phyloP scores from a whole-genome alignment of 2,329 filamentous ascomycete genomes.

The Neopestalotiopsis sp. region DNA sequence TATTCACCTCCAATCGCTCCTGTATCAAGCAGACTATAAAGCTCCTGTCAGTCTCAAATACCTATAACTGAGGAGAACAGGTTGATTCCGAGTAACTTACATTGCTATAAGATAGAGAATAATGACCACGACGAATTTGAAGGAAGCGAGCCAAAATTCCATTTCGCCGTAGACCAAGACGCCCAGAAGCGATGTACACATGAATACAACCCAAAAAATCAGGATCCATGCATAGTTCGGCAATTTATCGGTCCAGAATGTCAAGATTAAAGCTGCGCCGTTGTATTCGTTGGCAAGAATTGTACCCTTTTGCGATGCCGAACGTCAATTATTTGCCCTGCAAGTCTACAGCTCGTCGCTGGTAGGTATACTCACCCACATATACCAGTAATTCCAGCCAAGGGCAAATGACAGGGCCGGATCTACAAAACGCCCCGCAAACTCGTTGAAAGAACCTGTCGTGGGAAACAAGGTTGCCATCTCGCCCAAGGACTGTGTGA shows the following conservation, averaged over 20 bases:
- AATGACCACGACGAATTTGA: conserved; percentile 32
- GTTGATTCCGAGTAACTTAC: conserved; percentile 10
- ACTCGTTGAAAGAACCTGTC: conserved; percentile 51
- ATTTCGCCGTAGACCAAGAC: conserved; percentile 38
- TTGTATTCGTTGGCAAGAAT: conserved; percentile 7
- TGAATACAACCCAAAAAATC: conserved; percentile 50
- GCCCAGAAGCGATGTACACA: conserved; percentile 42
- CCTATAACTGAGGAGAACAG: conserved; percentile 25
- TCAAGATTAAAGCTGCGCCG: neutral
- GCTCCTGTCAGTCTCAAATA: conserved; percentile 33
- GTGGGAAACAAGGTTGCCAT: conserved; percentile 58
- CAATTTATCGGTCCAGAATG: conserved; percentile 48
- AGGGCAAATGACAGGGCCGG: conserved; percentile 51
- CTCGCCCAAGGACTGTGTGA: conserved; percentile 61
- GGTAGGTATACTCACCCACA: neutral
- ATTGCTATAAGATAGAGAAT: neutral
- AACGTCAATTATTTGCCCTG: conserved; percentile 22
- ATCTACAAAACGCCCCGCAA: conserved; percentile 57
- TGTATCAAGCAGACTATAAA: conserved; percentile 40
- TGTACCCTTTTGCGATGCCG: neutral
- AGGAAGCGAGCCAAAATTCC: conserved; percentile 37
- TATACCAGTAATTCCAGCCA: conserved; percentile 55
- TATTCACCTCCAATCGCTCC: conserved; percentile 41
- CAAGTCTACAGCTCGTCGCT: neutral
- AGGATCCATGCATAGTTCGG: conserved; percentile 51